A percentile compares a stretch with the other conserved stretches of the same genome.
Evolutionary conservation across 169 alveolate genomes (phyloP).

Genomic region (Cryptosporidium sp.): DNA sequence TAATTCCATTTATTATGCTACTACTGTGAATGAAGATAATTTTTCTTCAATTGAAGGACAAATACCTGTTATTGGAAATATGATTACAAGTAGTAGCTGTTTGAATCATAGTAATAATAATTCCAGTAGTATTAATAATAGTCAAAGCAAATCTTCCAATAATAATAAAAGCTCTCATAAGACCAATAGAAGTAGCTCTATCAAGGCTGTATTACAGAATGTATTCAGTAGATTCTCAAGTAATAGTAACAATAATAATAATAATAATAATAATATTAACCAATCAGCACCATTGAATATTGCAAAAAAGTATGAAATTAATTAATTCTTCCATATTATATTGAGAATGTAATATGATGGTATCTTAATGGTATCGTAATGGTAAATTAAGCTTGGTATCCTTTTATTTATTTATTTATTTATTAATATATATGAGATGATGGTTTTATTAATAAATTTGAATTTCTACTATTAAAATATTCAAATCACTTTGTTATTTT

Average conservation of each 20-base stretch:
- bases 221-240: conserved; percentile 71
- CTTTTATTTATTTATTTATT: too few relatives aligned
- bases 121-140: neutral
- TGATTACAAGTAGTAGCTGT: conserved; percentile 6
- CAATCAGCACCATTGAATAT: neutral
- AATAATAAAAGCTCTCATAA: conserved; percentile 20
- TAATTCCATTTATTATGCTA: conserved; percentile 42
- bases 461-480: too few relatives aligned
- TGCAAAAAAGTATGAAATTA: conserved; percentile 61
- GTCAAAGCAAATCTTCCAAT: neutral
- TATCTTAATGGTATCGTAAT: too few relatives aligned
- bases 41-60: conserved; percentile 43
- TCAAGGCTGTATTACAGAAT: conserved; percentile 62
- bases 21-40: conserved; percentile 29
- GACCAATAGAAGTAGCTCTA: conserved; percentile 40
- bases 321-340: neutral
- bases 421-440: neutral
- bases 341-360: too few relatives aligned
- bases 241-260: neutral
- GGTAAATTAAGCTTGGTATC: too few relatives aligned
- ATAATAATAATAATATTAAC: neutral
- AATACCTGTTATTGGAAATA: conserved; percentile 39
- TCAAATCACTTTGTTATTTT: neutral
- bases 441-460: too few relatives aligned
- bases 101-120: neutral